Base-by-base conservation (phyloP, 129 eudicot species). In the Daucus carota region DNA sequence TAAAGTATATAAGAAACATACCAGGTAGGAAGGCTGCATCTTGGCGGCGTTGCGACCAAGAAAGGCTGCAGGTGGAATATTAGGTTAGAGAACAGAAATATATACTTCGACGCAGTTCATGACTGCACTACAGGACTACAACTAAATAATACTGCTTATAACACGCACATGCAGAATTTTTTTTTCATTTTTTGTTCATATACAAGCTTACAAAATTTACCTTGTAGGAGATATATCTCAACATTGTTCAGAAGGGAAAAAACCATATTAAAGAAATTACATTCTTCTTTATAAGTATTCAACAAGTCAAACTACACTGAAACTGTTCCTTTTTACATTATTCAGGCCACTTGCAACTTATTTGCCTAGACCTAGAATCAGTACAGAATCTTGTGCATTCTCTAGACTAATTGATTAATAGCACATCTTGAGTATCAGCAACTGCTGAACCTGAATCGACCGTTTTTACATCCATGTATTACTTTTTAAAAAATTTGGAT, bases 21-120 rank as follows among this genome's bases (percentile, higher is more conserved):
- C 92, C 92, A 74, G 93, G 90, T 32, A 88, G 83, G 72, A 88
- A 83, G 40, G 70, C 66, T 14, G 90, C 86, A 75, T 80, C 44
- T 46, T 52, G 90, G 15, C 83, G 90, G 75, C 71, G 59, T 77
- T 88, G 85, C 36, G 85, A 85, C 93, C 93, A 88, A 4, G 90
- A 86, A 77, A 88, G 82, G 74, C 92, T 88, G 84, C 78, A 75
- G 20, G 44, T 13, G 12, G 3, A 29, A 31, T 28, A 14, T 10
- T 8, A 29, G n/a, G 48, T n/a, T 34, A 65, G 69, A 42, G 38
- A 76, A 43, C 24, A 15, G 12, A 16, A 36, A 24, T 75, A 48
- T 75, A 20, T 3, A 20, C 3, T 54, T 3, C 16, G 20, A 4
- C 18, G 54, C 12, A 6, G 76, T 46, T 47, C 38, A 73, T 10